Conservation (phyloP, 495 filamentous ascomycete species). For the Aspergillus nanangensis region DNA sequence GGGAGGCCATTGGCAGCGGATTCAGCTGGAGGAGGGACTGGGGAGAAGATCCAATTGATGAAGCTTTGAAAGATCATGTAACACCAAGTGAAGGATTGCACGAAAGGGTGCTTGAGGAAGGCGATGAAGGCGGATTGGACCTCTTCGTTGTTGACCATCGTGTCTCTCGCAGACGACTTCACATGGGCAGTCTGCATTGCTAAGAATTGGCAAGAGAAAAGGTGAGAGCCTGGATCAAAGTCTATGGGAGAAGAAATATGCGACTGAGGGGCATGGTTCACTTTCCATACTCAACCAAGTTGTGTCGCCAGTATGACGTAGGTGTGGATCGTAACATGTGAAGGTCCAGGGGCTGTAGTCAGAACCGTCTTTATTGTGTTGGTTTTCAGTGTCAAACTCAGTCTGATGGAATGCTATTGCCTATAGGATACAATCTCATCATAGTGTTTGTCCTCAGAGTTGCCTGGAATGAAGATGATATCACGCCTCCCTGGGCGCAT, state of each 20-base stretch:
- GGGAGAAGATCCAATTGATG: conserved; percentile 62
- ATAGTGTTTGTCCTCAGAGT: too few relatives aligned
- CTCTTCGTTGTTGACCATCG: conserved; percentile 1
- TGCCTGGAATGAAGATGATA: too few relatives aligned
- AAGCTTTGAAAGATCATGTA: conserved; percentile 66
- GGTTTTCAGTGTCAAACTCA: neutral
- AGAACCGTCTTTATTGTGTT: neutral
- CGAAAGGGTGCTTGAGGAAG: conserved; percentile 29
- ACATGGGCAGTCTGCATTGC: neutral
- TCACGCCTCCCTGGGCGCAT: neutral
- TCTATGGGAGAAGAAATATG: neutral
- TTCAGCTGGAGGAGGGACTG: conserved; percentile 58
- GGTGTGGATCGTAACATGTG: neutral
- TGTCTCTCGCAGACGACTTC: neutral
- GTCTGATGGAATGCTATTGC: neutral
- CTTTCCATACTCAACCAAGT: neutral
- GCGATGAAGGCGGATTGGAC: conserved; percentile 4
- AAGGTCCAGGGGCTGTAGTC: neutral
- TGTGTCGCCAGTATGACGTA: neutral
- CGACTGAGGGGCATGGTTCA: neutral
- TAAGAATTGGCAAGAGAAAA: neutral
- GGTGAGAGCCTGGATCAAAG: neutral
- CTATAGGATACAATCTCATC: too few relatives aligned
- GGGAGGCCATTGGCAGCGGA: conserved; percentile 39
- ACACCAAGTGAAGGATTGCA: conserved; percentile 48